Evolutionary conservation across 805 yeast species (phyloP), one percentile per base, ranked within the genome.

Genomic region (Schizosaccharomyces japonicus): DNA sequence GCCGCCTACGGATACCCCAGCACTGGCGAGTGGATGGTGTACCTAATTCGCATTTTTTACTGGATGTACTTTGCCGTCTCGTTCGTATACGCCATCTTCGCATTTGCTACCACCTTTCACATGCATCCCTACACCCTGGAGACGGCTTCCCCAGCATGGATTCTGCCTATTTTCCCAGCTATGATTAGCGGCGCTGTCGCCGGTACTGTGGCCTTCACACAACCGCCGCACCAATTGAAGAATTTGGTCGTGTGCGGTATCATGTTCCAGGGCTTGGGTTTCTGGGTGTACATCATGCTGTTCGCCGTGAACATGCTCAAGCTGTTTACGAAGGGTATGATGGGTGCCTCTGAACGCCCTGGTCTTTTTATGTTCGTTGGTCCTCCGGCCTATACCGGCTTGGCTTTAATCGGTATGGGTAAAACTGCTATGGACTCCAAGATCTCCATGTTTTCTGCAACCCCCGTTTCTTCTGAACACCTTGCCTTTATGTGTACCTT

Each of bases 261-360:
- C 31, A 25, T 29, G 23, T 42, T 42, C 13, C 46, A 42, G 25
- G 33, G 46, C 15, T 30, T 42, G n/a, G 46, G 46, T 29, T 42
- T 28, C 25, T 28, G 33, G 33, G 46, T 42, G n/a, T 28, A 29
- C 21, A 19, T 42, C 13, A 7, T 42, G 23, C 7, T 25, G 28
- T 42, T n/a, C 13, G n/a, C 46, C 19, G 23, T 17, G n/a, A 13
- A n/a, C 11, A 10, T 42, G 17, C 23, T 42, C 3, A 25, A 30
- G 6, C 25, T 42, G 3, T 28, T 42, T 17, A 42, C 46, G 3
- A 7, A 15, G 5, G 46, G 46, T 3, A 13, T 42, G 15, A 10
- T 30, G 13, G 19, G 7, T 3, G n/a, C 46, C 1, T 6, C n/a
- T 7, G 31, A 27, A 6, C 13, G 46, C 3, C 46, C 46, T 5